Evolutionary conservation across 1,284 basidiomycete species (phyloP).

Genomic region (Irpex rosettiformis): DNA sequence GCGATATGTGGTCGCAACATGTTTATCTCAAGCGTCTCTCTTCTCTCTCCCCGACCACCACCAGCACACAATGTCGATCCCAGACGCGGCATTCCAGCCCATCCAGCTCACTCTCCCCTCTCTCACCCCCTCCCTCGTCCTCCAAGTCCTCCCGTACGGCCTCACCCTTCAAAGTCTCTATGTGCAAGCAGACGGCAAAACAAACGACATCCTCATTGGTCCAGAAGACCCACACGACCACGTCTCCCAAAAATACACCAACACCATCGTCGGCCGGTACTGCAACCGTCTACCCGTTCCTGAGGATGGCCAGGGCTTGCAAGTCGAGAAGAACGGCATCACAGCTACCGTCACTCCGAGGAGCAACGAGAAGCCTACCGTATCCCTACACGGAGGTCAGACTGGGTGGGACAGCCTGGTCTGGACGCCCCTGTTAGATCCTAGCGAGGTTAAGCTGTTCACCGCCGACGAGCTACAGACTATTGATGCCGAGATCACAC

Average conservation of each 20-base stretch:
- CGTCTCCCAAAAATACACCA: slow-evolving; percentile 60
- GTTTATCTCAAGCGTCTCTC: too few relatives aligned
- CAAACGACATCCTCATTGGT: slow-evolving; percentile 71
- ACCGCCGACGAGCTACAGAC: slow-evolving; percentile 47
- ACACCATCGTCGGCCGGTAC: slow-evolving; percentile 70
- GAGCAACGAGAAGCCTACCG: slow-evolving; percentile 51
- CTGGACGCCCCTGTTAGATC: slow-evolving; percentile 45
- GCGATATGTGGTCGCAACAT: too few relatives aligned
- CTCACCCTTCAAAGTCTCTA: slow-evolving; percentile 64
- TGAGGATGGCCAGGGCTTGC: slow-evolving; percentile 22
- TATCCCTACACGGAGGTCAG: slow-evolving; percentile 71
- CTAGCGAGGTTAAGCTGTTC: slow-evolving; percentile 50
- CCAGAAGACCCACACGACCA: slow-evolving; percentile 63
- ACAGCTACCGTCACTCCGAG: slow-evolving; percentile 41
- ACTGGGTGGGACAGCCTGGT: slow-evolving; percentile 55
- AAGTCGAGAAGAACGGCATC: slow-evolving; percentile 50
- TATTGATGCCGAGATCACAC: slow-evolving; percentile 30
- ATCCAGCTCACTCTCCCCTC: slow-evolving; percentile 51
- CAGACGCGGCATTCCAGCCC: slow-evolving; percentile 42
- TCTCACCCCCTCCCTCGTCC: slow-evolving; percentile 50
- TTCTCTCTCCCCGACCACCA: slow-evolving; percentile 4
- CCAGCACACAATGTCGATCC: slow-evolving; percentile 26
- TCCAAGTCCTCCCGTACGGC: slow-evolving; percentile 65
- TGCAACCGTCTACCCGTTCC: slow-evolving; percentile 63
- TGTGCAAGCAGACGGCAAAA: slow-evolving; percentile 64